Conservation (phyloP, 352 stramenopile species). For the Phytophthora idaei region DNA sequence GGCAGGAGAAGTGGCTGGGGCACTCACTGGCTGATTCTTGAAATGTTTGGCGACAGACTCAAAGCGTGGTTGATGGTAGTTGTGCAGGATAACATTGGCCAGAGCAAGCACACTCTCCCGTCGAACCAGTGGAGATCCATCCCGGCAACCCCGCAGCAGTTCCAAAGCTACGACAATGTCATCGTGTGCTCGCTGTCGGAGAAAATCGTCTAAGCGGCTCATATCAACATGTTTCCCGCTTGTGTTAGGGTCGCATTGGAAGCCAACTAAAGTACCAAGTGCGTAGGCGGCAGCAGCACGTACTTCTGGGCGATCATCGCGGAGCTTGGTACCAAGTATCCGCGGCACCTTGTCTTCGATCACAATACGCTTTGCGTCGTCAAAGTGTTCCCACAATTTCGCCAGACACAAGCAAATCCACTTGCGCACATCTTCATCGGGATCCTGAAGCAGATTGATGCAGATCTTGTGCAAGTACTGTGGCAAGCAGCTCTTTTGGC, state of each 20-base stretch:
- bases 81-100: conserved; percentile 87
- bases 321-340: conserved; percentile 80
- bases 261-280: conserved; percentile 91
- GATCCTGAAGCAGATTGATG: conserved; percentile 64
- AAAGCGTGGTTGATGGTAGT: conserved; percentile 85
- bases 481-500: conserved; percentile 93
- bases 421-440: conserved; percentile 74
- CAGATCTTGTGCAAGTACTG: conserved; percentile 89
- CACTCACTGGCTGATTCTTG: conserved; percentile 54
- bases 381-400: conserved; percentile 95
- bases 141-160: conserved; percentile 66
- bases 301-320: conserved; percentile 90
- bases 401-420: conserved; percentile 93
- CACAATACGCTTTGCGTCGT: conserved; percentile 84
- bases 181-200: conserved; percentile 59
- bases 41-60: conserved; percentile 84
- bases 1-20: conserved; percentile 1
- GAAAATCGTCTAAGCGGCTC: conserved; percentile 63
- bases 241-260: conserved; percentile 65
- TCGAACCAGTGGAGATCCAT: conserved; percentile 86
- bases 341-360: conserved; percentile 89
- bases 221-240: conserved; percentile 55
- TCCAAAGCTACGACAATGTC: conserved; percentile 78
- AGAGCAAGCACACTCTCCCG: conserved; percentile 85
- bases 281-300: conserved; percentile 93